A percentile compares a stretch with the other conserved stretches of the same genome.
These are phyloP conservation scores for Chloromonas sp. DNA, from an alignment of 163 green algal genomes.

Conservation along the genomic window DNA sequence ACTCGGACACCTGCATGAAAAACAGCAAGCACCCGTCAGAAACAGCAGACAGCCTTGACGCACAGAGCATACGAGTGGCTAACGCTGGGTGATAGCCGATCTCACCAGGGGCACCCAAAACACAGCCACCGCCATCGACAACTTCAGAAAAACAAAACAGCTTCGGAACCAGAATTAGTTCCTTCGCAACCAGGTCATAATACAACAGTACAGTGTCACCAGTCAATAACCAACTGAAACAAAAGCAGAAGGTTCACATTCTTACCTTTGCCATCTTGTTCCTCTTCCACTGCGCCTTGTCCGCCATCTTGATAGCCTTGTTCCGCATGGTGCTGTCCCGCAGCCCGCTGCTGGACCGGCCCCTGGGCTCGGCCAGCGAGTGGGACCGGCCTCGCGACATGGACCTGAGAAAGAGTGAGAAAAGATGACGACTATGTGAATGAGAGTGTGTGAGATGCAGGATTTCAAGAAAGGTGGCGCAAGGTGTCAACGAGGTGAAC, in stretches of 20 bases:
- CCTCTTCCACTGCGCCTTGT: conserved; percentile 67
- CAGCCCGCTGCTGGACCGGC: conserved; percentile 53
- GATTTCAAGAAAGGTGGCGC: background rate
- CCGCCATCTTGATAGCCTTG: conserved; percentile 82
- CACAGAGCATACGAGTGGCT: background rate
- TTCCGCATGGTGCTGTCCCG: conserved; percentile 76
- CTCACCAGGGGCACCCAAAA: background rate
- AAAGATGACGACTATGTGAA: background rate
- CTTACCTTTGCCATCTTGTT: conserved; percentile 78
- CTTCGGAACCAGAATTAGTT: background rate
- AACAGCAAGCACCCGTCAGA: background rate
- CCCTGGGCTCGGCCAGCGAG: conserved; percentile 52
- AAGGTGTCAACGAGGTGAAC: background rate
- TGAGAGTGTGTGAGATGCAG: background rate
- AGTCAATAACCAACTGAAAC: background rate
- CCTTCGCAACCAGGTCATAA: background rate
- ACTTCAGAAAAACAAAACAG: background rate
- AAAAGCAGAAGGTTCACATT: conserved; percentile 45
- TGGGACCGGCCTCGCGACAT: conserved; percentile 78
- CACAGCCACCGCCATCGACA: background rate
- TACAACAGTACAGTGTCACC: background rate
- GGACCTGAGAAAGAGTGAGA: conserved; percentile 34
- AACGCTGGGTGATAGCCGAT: background rate
- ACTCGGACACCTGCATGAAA: conserved; percentile 62
- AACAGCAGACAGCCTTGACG: background rate